phyloP scores from a whole-genome alignment of 2,329 filamentous ascomycete species.

The Alternaria metachromatica region DNA sequence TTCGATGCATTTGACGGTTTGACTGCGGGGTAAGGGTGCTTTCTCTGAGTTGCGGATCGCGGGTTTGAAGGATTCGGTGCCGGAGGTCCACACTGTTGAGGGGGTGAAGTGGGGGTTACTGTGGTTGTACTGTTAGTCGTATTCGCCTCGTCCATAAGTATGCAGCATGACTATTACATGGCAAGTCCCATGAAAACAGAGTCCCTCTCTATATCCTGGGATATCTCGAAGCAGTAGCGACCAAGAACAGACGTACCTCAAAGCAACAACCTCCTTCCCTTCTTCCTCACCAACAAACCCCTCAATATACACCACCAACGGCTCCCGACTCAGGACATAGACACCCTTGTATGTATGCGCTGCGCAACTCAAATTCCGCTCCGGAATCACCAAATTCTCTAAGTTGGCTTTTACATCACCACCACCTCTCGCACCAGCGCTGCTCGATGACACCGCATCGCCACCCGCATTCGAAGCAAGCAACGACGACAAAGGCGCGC shows the following conservation, averaged over 20 bases:
- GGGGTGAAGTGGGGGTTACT: slow-evolving; percentile 59
- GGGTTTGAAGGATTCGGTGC: slow-evolving; percentile 56
- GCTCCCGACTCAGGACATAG: slow-evolving; percentile 60
- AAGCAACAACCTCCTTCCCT: slow-evolving; percentile 57
- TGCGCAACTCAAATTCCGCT: slow-evolving; percentile 47
- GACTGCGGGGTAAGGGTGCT: slow-evolving; percentile 46
- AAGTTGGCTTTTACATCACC: slow-evolving; percentile 35
- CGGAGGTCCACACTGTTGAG: slow-evolving; percentile 62
- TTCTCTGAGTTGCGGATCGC: slow-evolving; percentile 62
- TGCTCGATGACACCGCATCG: not conserved
- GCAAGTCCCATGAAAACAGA: not conserved
- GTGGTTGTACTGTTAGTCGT: slow-evolving; percentile 2
- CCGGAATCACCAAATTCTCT: slow-evolving; percentile 51
- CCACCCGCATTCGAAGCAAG: not conserved
- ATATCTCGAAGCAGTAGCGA: not conserved
- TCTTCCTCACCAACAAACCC: slow-evolving; percentile 60
- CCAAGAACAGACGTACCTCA: slow-evolving; percentile 55
- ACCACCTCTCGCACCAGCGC: not conserved
- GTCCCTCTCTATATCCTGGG: not conserved
- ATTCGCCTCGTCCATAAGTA: not conserved
- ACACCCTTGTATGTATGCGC: slow-evolving; percentile 48
- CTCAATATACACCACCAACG: slow-evolving; percentile 66
- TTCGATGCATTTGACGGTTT: slow-evolving; percentile 65
- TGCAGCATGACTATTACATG: not conserved
- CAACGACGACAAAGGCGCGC: slow-evolving; percentile 38